A percentile compares a stretch with the other conserved stretches of the same genome.
Evolutionary conservation across 345 rosid species (phyloP).

Genomic region (Sisymbrium irio): DNA sequence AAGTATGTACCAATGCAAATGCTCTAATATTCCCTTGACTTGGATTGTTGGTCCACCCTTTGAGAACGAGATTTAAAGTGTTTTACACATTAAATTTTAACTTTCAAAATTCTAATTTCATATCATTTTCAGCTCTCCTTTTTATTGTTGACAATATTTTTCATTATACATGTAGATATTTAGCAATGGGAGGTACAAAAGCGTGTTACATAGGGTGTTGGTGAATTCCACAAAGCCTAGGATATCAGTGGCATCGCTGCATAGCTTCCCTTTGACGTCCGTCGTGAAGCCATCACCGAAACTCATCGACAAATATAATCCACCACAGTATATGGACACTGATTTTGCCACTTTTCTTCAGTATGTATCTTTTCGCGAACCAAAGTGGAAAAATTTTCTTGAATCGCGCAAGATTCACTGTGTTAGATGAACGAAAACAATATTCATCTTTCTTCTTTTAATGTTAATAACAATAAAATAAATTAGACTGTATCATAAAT

Average conservation of each 20-base stretch:
- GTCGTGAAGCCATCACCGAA: slow-evolving; percentile 47
- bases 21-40: background rate
- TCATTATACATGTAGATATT: slow-evolving; percentile 44
- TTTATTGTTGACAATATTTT: background rate
- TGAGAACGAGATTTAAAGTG: background rate
- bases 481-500: background rate
- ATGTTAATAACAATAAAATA: background rate
- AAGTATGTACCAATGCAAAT: too few species aligned
- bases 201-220: slow-evolving; percentile 75
- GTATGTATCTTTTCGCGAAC: slow-evolving; percentile 60
- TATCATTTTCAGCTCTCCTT: background rate
- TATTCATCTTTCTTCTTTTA: background rate
- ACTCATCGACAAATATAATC: slow-evolving; percentile 50
- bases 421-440: background rate
- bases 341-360: slow-evolving; percentile 71
- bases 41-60: background rate
- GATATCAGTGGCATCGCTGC: slow-evolving; percentile 76
- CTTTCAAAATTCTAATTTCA: background rate
- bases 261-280: slow-evolving; percentile 49
- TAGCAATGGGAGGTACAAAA: slow-evolving; percentile 89
- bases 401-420: slow-evolving; percentile 59
- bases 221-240: slow-evolving; percentile 57
- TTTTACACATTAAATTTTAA: background rate
- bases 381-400: slow-evolving; percentile 70
- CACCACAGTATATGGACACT: slow-evolving; percentile 55